Evolutionary conservation across 208 protist genomes (phyloP).

Genomic region (Leishmania martiniquensis): DNA sequence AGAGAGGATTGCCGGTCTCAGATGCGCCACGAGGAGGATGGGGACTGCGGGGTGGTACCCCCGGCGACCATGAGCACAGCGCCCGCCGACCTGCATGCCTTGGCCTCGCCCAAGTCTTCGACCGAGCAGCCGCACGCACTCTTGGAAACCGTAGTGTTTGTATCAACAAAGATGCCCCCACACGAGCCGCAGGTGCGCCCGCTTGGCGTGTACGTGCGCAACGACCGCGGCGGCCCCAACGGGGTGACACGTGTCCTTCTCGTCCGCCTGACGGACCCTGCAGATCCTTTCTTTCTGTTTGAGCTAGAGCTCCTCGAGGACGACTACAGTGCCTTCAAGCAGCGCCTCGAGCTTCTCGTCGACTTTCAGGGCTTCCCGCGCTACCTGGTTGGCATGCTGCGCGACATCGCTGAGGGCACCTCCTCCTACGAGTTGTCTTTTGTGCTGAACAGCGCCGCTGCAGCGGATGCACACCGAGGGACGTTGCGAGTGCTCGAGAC

Average conservation of each 20-base stretch:
- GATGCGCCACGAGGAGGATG: not conserved
- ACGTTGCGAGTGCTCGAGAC: slow-evolving; percentile 74
- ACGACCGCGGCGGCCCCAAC: slow-evolving; percentile 40
- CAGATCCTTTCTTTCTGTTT: slow-evolving; percentile 85
- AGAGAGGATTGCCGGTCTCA: not conserved
- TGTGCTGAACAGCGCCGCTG: slow-evolving; percentile 19
- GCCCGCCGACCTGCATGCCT: not conserved
- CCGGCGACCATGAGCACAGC: not conserved
- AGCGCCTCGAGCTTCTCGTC: slow-evolving; percentile 77
- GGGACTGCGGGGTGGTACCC: not conserved
- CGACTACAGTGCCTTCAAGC: slow-evolving; percentile 84
- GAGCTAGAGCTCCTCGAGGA: slow-evolving; percentile 84
- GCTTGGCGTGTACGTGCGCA: slow-evolving; percentile 36
- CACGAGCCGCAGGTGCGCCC: slow-evolving; percentile 22
- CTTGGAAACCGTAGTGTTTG: slow-evolving; percentile 17
- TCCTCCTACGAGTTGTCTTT: slow-evolving; percentile 64
- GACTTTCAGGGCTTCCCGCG: slow-evolving; percentile 85
- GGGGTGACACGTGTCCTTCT: slow-evolving; percentile 48
- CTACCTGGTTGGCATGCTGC: slow-evolving; percentile 75
- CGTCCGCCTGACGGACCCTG: slow-evolving; percentile 76
- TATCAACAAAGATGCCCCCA: slow-evolving; percentile 14
- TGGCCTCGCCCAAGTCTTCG: not conserved
- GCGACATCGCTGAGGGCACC: slow-evolving; percentile 39
- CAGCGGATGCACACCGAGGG: slow-evolving; percentile 27
- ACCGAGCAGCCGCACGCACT: slow-evolving; percentile 9